These are phyloP conservation scores for Beta corolliflora DNA, from an alignment of 179 eudicot genomes.

Conservation along the genomic window DNA sequence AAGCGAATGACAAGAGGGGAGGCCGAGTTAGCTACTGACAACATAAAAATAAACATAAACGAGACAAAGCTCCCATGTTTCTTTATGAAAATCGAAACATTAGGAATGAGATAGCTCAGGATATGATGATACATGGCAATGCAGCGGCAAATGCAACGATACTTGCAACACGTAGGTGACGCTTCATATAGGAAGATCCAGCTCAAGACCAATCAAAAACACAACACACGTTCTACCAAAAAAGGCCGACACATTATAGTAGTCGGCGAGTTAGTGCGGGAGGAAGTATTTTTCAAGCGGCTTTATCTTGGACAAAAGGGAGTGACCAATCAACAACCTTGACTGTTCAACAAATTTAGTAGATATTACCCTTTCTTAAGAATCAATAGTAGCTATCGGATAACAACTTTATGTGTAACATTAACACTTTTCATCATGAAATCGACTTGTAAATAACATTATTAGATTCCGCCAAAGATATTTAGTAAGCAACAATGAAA, in stretches of 20 bases:
- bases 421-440: background rate
- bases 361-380: background rate
- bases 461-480: too few relatives aligned
- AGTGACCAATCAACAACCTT: constrained; percentile 76
- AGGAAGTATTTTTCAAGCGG: constrained; percentile 50
- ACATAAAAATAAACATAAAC: constrained; percentile 43
- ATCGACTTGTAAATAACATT: background rate
- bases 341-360: constrained; percentile 53
- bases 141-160: constrained; percentile 50
- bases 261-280: constrained; percentile 55
- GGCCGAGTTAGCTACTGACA: constrained; percentile 62
- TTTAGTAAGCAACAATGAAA: background rate
- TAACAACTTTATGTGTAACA: background rate
- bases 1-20: constrained; percentile 73
- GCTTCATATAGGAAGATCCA: constrained; percentile 59
- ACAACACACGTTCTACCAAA: constrained; percentile 69
- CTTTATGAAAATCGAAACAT: constrained; percentile 30
- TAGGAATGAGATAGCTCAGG: constrained; percentile 54
- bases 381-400: background rate
- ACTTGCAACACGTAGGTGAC: constrained; percentile 55
- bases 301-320: constrained; percentile 55
- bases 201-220: constrained; percentile 84
- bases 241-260: constrained; percentile 68
- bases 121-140: constrained; percentile 50
- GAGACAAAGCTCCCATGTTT: constrained; percentile 31